A percentile compares a stretch with the other conserved stretches of the same genome.
These are phyloP conservation scores for Gnomoniopsis smithogilvyi DNA, from an alignment of 2,329 filamentous ascomycete genomes.

Conservation along the genomic window DNA sequence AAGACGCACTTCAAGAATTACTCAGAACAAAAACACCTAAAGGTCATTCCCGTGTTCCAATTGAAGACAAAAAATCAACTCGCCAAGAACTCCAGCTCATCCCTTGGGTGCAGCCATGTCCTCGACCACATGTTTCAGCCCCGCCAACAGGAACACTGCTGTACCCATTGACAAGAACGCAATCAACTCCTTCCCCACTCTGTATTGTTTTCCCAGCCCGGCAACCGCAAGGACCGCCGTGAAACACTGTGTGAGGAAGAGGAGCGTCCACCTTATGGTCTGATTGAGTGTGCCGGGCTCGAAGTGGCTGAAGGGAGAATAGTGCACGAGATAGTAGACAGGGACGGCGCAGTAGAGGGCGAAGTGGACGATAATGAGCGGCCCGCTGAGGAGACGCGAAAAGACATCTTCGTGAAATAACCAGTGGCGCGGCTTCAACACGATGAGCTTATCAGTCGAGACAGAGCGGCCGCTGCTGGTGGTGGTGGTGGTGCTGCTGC, in stretches of 20 bases:
- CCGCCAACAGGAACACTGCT: not conserved
- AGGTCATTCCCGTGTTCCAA: not conserved
- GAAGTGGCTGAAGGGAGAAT: conserved; percentile 14
- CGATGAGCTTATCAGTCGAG: not conserved
- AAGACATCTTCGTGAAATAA: conserved; percentile 15
- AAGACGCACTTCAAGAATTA: not conserved
- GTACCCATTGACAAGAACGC: not conserved
- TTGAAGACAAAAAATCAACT: not conserved
- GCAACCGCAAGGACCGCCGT: conserved; percentile 9
- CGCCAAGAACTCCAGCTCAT: not conserved
- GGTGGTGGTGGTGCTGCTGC: no score
- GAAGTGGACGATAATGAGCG: conserved; percentile 11
- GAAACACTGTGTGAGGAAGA: conserved; percentile 10
- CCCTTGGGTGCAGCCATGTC: not conserved
- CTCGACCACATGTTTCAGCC: not conserved
- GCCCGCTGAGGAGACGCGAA: conserved; percentile 6
- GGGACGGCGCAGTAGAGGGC: conserved; percentile 14
- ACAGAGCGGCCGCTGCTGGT: not conserved
- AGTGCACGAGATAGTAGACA: conserved; percentile 13
- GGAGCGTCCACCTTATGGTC: conserved; percentile 4
- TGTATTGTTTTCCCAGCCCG: conserved; percentile 2
- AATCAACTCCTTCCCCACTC: conserved; percentile 1
- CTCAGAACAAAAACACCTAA: not conserved
- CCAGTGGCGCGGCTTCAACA: not conserved
- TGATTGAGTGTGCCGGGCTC: conserved; percentile 1